These are phyloP conservation scores for Amanita exitialis DNA, from an alignment of 768 basidiomycete species.

Conservation along the genomic window DNA sequence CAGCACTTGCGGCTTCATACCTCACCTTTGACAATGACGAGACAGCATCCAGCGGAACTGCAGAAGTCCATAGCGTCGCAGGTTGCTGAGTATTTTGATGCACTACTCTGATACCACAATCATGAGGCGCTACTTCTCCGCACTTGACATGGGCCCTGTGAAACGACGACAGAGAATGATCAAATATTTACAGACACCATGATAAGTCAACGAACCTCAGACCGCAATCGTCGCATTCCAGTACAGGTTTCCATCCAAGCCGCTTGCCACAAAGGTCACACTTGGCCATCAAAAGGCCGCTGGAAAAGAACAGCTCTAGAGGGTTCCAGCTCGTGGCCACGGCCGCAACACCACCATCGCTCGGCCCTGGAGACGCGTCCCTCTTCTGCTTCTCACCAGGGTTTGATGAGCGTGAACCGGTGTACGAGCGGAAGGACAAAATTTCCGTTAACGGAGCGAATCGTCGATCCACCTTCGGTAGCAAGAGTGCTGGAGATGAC, in stretches of 20 bases:
- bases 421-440: conserved; percentile 50
- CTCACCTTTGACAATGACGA: conserved; percentile 31
- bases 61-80: conserved; percentile 9
- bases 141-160: conserved; percentile 78
- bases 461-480: conserved; percentile 71
- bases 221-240: conserved; percentile 88
- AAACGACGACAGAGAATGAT: background rate
- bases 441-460: conserved; percentile 33
- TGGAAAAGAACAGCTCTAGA: conserved; percentile 72
- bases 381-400: conserved; percentile 55
- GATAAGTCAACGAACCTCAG: conserved; percentile 35
- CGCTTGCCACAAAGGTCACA: conserved; percentile 80
- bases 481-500: conserved; percentile 48
- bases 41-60: conserved; percentile 17
- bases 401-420: conserved; percentile 81
- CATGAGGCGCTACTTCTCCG: conserved; percentile 70
- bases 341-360: background rate
- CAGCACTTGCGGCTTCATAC: conserved; percentile 23
- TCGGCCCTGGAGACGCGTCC: conserved; percentile 9
- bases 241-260: conserved; percentile 76
- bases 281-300: conserved; percentile 59
- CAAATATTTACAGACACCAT: background rate
- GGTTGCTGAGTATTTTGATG: conserved; percentile 14
- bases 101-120: conserved; percentile 56
- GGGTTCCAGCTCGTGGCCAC: conserved; percentile 52